phyloP scores from a whole-genome alignment of 345 rosid genomes.

The Gossypium rotundifolium region DNA sequence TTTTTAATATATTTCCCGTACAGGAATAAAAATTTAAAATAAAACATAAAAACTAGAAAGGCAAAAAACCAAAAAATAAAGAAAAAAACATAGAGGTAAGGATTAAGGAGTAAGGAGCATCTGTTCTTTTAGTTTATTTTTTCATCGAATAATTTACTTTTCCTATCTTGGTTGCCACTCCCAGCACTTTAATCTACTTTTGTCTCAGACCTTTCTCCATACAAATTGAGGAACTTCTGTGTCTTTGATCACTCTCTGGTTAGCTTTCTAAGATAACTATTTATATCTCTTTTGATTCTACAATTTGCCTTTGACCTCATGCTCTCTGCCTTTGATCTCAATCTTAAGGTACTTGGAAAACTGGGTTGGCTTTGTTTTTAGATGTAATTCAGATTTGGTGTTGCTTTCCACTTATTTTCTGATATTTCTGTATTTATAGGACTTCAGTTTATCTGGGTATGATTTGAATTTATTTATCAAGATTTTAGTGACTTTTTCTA shows the following conservation, averaged over 20 bases:
- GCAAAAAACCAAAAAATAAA: background rate
- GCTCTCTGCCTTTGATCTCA: background rate
- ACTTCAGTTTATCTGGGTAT: background rate
- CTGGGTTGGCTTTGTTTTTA: background rate
- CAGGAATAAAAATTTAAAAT: background rate
- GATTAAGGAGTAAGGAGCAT: conserved; percentile 23
- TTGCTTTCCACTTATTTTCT: background rate
- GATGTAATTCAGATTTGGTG: background rate
- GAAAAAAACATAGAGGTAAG: conserved; percentile 1
- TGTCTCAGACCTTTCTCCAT: background rate
- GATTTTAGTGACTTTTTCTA: background rate
- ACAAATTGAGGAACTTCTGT: conserved; percentile 1
- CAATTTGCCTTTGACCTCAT: conserved; percentile 12
- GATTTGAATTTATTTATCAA: background rate
- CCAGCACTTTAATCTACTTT: background rate
- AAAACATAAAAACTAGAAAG: background rate
- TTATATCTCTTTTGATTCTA: background rate
- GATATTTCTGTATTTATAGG: background rate
- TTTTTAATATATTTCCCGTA: background rate
- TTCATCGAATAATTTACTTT: conserved; percentile 22
- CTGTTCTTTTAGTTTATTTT: conserved; percentile 4
- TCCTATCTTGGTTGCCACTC: conserved; percentile 9
- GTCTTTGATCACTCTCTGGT: conserved; percentile 8
- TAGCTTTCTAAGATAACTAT: background rate
- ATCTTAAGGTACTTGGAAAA: conserved; percentile 6